Evolutionary conservation across 768 basidiomycete genomes (phyloP), one percentile per base, ranked within the genome.

Genomic region (Rhodotorula toruloides): DNA sequence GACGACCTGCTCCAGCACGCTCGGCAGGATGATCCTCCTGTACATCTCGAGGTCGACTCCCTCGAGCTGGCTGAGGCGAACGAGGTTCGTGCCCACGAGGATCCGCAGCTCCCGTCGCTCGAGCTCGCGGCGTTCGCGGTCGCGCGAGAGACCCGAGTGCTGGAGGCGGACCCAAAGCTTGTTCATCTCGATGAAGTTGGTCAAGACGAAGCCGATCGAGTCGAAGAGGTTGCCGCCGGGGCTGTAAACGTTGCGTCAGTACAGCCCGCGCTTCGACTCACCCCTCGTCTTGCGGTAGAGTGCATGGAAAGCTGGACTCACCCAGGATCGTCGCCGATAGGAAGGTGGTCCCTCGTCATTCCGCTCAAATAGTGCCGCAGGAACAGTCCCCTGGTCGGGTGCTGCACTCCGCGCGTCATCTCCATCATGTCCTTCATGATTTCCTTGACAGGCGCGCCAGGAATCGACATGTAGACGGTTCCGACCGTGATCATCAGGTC

Each of bases 351-450:
- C 70, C 92, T 83, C 22, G 96, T 98, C 80, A 98, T 93, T 21
- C 96, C 94, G 65, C 89, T 91, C 40, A 98, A 85, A 78, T 98
- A 98, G 76, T 99, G 94, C 34, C 94, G 83, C 42, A 99, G 81
- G 79, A 99, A 99, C 40, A 99, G 80, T 25, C 96, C 96, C 52
- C 96, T 83, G 55, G 92, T 91, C n/a, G 96, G 94, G 77, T 98
- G 92, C 69, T 98, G 82, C 9, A 99, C 91, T 67, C 96, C 96
- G 27, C 92, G 82, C 42, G 91, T 91, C 96, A 98, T 98, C 78
- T 99, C 96, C 88, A 99, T 88, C 94, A 98, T 97, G 78, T 99
- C 96, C 82, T 96, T 98, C 94, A 98, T 99, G 68, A 99, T 91
- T 80, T 99, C 94, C 82, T 92, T 96, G 61, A 98, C 87, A 8